Percentiles rank a stretch among this genome's conserved stretches.
phyloP scores from a whole-genome alignment of 108 stramenopile species.

The Nitzschia sp. region DNA sequence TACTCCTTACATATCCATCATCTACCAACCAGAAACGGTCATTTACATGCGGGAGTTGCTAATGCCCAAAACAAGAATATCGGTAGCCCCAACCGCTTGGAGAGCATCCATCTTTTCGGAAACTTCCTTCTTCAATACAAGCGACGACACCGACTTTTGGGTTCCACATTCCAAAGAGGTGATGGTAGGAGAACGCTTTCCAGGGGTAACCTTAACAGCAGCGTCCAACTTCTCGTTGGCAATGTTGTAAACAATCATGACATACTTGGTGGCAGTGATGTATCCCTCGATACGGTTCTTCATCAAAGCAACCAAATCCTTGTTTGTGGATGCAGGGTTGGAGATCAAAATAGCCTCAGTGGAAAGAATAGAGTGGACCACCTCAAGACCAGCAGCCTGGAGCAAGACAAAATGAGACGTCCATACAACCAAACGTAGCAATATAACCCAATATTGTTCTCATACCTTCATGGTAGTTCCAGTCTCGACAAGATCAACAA shows the following conservation, averaged over 20 bases:
- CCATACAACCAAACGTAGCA: background rate
- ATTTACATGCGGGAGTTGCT: slow-evolving; percentile 88
- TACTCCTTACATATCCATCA: too few species aligned
- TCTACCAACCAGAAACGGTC: too few species aligned
- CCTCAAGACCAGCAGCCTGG: slow-evolving; percentile 93
- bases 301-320: slow-evolving; percentile 79
- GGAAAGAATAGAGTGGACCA: slow-evolving; percentile 83
- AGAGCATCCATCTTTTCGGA: slow-evolving; percentile 91
- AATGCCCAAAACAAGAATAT: slow-evolving; percentile 90
- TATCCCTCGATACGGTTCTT: slow-evolving; percentile 92
- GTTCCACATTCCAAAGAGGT: slow-evolving; percentile 81
- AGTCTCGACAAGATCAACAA: slow-evolving; percentile 96
- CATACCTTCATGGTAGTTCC: slow-evolving; percentile 96
- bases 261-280: slow-evolving; percentile 92
- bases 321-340: slow-evolving; percentile 83
- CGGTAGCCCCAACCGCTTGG: slow-evolving; percentile 86
- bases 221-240: slow-evolving; percentile 58
- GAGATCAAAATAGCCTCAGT: slow-evolving; percentile 79
- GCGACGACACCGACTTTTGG: slow-evolving; percentile 79
- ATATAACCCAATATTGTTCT: background rate
- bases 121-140: slow-evolving; percentile 84
- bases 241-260: slow-evolving; percentile 95
- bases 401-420: slow-evolving; percentile 1
- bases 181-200: slow-evolving; percentile 93
- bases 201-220: slow-evolving; percentile 87